These are phyloP conservation scores for Psilocybe azurescens DNA, from an alignment of 768 basidiomycete genomes.

Conservation along the genomic window DNA sequence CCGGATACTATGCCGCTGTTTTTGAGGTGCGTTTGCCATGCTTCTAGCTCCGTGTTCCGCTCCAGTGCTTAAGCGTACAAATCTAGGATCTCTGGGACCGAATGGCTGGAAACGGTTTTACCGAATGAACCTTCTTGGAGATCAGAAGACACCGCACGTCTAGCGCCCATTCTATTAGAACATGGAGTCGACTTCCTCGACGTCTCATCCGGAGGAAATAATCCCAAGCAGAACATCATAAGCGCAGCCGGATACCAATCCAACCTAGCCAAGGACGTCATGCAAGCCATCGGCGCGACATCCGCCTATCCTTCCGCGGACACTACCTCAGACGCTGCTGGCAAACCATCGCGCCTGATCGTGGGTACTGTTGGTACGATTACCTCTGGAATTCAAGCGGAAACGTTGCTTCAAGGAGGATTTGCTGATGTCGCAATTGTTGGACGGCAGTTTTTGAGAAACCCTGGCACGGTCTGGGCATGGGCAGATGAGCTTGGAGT, in stretches of 20 bases:
- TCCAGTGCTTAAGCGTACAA: too few relatives aligned
- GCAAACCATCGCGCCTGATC: constrained; percentile 30
- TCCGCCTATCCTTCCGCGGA: constrained; percentile 6
- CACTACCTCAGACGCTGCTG: neutral
- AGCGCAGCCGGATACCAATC: constrained; percentile 5
- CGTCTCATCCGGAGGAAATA: constrained; percentile 68
- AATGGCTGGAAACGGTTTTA: constrained; percentile 67
- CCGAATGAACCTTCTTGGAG: constrained; percentile 68
- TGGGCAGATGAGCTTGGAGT: constrained; percentile 58
- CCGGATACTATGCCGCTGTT: constrained; percentile 71
- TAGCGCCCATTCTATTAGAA: constrained; percentile 54
- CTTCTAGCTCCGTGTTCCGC: too few relatives aligned
- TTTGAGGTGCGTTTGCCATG: constrained; percentile 51
- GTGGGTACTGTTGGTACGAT: constrained; percentile 59
- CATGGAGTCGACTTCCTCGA: constrained; percentile 81
- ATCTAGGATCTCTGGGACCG: constrained; percentile 68
- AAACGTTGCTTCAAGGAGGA: constrained; percentile 58
- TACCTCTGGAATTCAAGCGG: constrained; percentile 56
- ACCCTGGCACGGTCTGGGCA: constrained; percentile 53
- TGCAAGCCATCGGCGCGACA: constrained; percentile 8
- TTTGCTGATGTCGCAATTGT: constrained; percentile 62
- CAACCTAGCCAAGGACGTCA: constrained; percentile 11
- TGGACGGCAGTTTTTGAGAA: constrained; percentile 59
- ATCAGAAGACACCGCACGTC: constrained; percentile 1
- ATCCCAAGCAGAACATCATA: constrained; percentile 42